Conservation (phyloP, 2,329 filamentous ascomycete genomes). For the Beauveria medogensis region DNA sequence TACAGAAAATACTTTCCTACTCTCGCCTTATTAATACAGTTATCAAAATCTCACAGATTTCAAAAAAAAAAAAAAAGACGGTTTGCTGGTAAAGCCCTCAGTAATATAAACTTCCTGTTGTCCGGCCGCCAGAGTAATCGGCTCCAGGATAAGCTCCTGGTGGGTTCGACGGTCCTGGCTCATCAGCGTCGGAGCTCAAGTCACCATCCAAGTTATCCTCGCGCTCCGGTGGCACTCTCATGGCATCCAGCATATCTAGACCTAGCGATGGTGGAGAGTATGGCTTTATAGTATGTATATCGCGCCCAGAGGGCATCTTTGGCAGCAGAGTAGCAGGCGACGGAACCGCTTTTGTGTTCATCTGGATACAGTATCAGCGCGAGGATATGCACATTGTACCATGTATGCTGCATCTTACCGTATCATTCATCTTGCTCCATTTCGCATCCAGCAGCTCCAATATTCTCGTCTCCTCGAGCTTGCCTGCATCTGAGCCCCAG, state of each 20-base stretch:
- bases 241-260: slow-evolving; percentile 52
- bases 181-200: slow-evolving; percentile 32
- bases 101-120: slow-evolving; percentile 31
- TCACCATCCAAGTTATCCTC: slow-evolving; percentile 26
- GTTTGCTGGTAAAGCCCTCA: slow-evolving; percentile 4
- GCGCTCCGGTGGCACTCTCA: slow-evolving; percentile 36
- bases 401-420: slow-evolving; percentile 42
- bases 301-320: slow-evolving; percentile 78
- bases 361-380: slow-evolving; percentile 34
- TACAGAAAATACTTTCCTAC: background rate
- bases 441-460: slow-evolving; percentile 81
- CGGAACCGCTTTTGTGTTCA: slow-evolving; percentile 73
- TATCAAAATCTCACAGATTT: too few species aligned
- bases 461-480: slow-evolving; percentile 74
- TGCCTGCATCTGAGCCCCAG: slow-evolving; percentile 81
- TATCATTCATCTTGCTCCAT: slow-evolving; percentile 91
- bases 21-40: background rate
- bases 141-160: slow-evolving; percentile 44
- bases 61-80: background rate
- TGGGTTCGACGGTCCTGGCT: slow-evolving; percentile 23
- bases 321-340: slow-evolving; percentile 62
- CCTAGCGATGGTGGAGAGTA: slow-evolving; percentile 61
- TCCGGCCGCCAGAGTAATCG: slow-evolving; percentile 27
- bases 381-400: slow-evolving; percentile 8
- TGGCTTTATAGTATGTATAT: slow-evolving; percentile 66